These are phyloP conservation scores for Massariosphaeria phaeospora DNA, from an alignment of 495 filamentous ascomycete genomes.

Conservation along the genomic window DNA sequence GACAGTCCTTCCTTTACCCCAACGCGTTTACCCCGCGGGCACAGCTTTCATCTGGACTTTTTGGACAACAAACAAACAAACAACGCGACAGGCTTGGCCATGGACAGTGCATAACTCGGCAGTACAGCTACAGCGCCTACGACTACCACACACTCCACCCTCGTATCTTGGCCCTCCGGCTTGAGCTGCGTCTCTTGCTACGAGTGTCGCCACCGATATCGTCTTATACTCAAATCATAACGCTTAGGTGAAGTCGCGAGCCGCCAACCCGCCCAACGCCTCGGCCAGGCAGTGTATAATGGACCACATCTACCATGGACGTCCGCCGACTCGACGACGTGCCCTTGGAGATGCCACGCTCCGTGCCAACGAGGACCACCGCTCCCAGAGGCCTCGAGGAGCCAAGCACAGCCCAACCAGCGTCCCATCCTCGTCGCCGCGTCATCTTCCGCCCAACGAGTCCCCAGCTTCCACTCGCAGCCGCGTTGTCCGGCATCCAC, in stretches of 20 bases:
- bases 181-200: constrained; percentile 15
- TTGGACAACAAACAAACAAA: neutral
- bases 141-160: neutral
- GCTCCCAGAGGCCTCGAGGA: neutral
- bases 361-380: constrained; percentile 22
- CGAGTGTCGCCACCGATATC: neutral
- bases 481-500: constrained; percentile 32
- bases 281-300: neutral
- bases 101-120: neutral
- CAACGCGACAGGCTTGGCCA: constrained; percentile 4
- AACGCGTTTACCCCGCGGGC: constrained; percentile 12
- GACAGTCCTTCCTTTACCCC: constrained; percentile 15
- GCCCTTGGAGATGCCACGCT: constrained; percentile 22
- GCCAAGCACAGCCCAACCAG: constrained; percentile 3
- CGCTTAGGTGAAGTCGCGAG: neutral
- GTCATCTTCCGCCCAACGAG: constrained; percentile 25
- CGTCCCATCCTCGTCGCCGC: constrained; percentile 14
- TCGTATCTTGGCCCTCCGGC: constrained; percentile 16
- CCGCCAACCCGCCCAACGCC: neutral
- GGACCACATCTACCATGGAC: constrained; percentile 9
- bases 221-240: neutral
- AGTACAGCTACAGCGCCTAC: neutral
- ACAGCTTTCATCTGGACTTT: neutral
- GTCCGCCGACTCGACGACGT: constrained; percentile 17
- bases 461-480: constrained; percentile 29